A percentile compares a stretch with the other conserved stretches of the same genome.
phyloP scores from a whole-genome alignment of 768 basidiomycete genomes.

The Mrakia frigida region DNA sequence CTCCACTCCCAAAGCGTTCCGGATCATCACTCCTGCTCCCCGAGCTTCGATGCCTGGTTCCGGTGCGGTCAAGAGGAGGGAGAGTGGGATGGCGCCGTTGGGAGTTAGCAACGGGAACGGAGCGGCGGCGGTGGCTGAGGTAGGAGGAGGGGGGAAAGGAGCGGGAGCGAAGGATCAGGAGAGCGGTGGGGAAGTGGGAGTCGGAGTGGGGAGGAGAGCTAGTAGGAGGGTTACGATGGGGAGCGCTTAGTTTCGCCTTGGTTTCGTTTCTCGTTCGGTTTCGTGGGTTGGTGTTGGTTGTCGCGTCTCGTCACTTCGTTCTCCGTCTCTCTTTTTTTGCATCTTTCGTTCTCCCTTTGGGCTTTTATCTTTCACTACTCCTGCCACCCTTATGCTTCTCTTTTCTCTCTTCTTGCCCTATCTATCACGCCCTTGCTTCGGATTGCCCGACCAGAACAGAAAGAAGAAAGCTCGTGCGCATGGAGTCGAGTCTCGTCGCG shows the following conservation, averaged over 20 bases:
- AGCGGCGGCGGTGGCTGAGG: neutral
- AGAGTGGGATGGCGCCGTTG: conserved; percentile 6
- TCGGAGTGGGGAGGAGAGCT: neutral
- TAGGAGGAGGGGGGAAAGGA: neutral
- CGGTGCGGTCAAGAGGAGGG: neutral
- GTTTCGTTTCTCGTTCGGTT: neutral
- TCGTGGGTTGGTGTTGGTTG: neutral
- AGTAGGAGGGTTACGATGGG: conserved; percentile 13
- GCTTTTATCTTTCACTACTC: too few relatives aligned
- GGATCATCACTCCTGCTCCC: conserved; percentile 2
- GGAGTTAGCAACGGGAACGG: neutral
- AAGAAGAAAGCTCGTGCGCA: neutral
- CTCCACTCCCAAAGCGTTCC: conserved; percentile 13
- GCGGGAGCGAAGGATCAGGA: neutral
- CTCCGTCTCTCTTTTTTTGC: neutral
- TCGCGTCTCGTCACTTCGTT: neutral
- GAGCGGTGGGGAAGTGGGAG: neutral
- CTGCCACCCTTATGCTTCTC: too few relatives aligned
- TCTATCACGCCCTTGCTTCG: neutral
- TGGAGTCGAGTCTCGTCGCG: neutral
- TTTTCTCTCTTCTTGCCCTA: neutral
- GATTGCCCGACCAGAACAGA: too few relatives aligned
- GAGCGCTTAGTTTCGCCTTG: neutral
- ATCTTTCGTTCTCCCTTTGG: neutral
- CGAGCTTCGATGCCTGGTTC: neutral